Conservation (phyloP, 2,329 filamentous ascomycete species). For the Zymoseptoria brevis region DNA sequence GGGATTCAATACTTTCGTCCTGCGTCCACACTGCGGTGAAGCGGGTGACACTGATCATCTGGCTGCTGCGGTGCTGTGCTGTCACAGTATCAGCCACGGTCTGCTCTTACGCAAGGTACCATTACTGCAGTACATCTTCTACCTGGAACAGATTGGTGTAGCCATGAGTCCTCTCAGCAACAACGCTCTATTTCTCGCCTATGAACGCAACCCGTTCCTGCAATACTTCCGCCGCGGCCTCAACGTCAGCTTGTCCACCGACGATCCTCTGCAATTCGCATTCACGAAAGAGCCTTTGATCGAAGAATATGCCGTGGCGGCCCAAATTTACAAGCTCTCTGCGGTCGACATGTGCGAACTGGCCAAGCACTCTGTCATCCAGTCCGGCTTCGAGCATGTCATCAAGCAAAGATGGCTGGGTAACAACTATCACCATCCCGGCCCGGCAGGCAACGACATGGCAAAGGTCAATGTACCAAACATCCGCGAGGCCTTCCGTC, state of each 20-base stretch:
- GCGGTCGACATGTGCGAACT: slow-evolving; percentile 98
- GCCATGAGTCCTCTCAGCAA: slow-evolving; percentile 99
- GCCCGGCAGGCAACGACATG: slow-evolving; percentile 80
- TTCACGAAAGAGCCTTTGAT: slow-evolving; percentile 98
- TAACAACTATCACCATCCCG: slow-evolving; percentile 65
- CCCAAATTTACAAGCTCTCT: slow-evolving; percentile 96
- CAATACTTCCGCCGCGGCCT: slow-evolving; percentile 91
- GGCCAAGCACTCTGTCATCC: slow-evolving; percentile 89
- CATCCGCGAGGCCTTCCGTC: slow-evolving; percentile 78
- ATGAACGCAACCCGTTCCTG: slow-evolving; percentile 93
- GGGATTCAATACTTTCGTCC: slow-evolving; percentile 89
- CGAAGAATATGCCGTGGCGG: slow-evolving; percentile 94
- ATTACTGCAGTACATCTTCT: slow-evolving; percentile 92
- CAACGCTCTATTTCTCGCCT: slow-evolving; percentile 91
- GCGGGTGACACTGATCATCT: slow-evolving; percentile 95
- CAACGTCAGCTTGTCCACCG: slow-evolving; percentile 92
- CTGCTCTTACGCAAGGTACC: slow-evolving; percentile 89
- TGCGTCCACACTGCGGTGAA: slow-evolving; percentile 92
- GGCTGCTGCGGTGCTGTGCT: slow-evolving; percentile 82
- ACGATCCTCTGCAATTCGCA: slow-evolving; percentile 94
- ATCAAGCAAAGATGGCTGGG: slow-evolving; percentile 93
- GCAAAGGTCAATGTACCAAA: slow-evolving; percentile 95
- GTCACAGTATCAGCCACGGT: slow-evolving; percentile 94
- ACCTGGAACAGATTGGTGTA: slow-evolving; percentile 94
- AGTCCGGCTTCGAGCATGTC: slow-evolving; percentile 84